Evolutionary conservation across 768 basidiomycete species (phyloP), one percentile per base, ranked within the genome.

Genomic region (Trametes villosa): DNA sequence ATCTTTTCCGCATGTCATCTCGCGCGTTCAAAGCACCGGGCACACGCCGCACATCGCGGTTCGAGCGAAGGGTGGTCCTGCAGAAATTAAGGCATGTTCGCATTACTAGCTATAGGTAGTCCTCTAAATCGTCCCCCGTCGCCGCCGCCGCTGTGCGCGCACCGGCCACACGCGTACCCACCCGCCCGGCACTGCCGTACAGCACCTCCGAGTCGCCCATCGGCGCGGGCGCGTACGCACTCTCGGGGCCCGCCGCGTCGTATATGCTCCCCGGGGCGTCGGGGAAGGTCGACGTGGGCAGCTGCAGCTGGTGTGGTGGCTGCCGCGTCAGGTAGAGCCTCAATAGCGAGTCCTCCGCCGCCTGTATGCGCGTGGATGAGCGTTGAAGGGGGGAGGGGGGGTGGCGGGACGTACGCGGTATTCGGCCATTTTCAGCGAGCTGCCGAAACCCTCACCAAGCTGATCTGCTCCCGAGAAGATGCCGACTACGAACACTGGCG

Each of bases 401-500:
- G 27, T 20, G 12, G 2, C 12, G 13, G 24, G 22, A 75, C 85
- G 53, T 74, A 94, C 94, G 58, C 96, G 81, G 76, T 85, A 96
- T 75, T 98, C 94, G 17, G 94, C 94, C 96, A 98, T 98, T 73
- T 85, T 88, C 55, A 98, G 77, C 3, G 92, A 95, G 65, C 86
- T 89, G 53, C 97, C 97, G 70, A 96, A 94, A 15, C 96, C 95
- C 75, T 99, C 96, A 6, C 96, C 94, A 2, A 99, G 84, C 74
- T 97, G 85, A 72, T 85, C 92, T 59, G 76, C 79, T 40, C 87
- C 94, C 24, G 87, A 92, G 72, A 85, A 98, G 60, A 97, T 89
- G 18, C 94, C 97, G n/a, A 96, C 89, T n/a, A 97, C 90, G 73
- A 91, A 99, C 38, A 96, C 83, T 1, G 97, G 96, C 3, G 94